Base-by-base conservation (phyloP, 2,329 filamentous ascomycete genomes). In the Aspergillus tamarii region DNA sequence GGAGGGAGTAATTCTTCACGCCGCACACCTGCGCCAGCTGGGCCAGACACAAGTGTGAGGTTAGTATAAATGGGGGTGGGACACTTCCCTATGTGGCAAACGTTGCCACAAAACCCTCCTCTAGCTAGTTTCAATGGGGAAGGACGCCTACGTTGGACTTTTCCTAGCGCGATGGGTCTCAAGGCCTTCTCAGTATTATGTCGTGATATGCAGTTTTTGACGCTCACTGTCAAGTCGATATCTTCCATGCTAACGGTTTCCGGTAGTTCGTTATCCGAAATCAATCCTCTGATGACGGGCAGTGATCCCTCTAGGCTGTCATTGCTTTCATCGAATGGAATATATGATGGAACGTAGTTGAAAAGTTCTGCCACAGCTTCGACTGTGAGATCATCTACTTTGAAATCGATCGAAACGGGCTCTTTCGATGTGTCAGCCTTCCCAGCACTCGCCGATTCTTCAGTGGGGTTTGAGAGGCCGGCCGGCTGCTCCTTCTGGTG, bases 161-260 rank as follows among this genome's bases (percentile, higher is more conserved):
- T 55, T n/a, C 23, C 7, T 21, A 12, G 16, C 4, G 16, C 28
- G 14, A 32, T 48, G 6, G 36, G 14, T n/a, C 23, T 45, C 26
- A 43, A 23, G 14, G 28, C 16, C 21, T 30, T 60, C 30, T 48
- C 26, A n/a, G 41, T 56, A 45, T 14, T 52, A 19, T 11, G 16
- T 32, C 48, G 28, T 32, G 48, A 19, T n/a, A n/a, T 12, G 21
- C 28, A 8, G 9, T 32, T 11, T 11, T 34, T 56, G n/a, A 58
- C 9, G 7, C 63, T 59, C 43, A 28, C 16, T 10, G 50, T 53
- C 19, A 66, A 12, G 32, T 67, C 58, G 14, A 66, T 21, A 6
- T 67, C 62, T 14, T 32, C 14, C 41, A 64, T 46, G 19, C 19
- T 36, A 21, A 63, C 46, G 0, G 43, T 39, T 4, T 21, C 39